These are phyloP conservation scores for Fusarium veterinarium DNA, from an alignment of 2,329 filamentous ascomycete species.

Conservation along the genomic window DNA sequence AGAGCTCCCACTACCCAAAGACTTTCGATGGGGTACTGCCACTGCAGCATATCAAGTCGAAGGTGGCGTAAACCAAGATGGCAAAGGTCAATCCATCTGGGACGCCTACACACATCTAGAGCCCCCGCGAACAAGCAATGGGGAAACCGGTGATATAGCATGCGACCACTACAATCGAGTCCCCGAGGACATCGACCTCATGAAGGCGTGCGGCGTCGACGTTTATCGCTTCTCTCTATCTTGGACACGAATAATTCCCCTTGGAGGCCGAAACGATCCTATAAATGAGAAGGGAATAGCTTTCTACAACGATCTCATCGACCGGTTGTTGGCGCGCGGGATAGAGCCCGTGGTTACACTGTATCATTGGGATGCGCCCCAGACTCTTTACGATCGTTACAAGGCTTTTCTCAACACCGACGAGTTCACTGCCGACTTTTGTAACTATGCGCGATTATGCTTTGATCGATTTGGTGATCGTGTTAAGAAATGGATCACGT, in stretches of 20 bases:
- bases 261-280: slow-evolving; percentile 43
- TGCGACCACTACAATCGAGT: slow-evolving; percentile 53
- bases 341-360: background rate
- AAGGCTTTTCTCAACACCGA: background rate
- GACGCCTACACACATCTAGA: background rate
- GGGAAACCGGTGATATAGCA: slow-evolving; percentile 55
- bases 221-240: slow-evolving; percentile 72
- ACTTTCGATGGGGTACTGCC: slow-evolving; percentile 52
- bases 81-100: slow-evolving; percentile 52
- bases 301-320: slow-evolving; percentile 3
- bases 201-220: slow-evolving; percentile 65
- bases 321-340: background rate
- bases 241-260: slow-evolving; percentile 72
- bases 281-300: slow-evolving; percentile 4
- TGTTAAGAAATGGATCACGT: slow-evolving; percentile 43
- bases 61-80: slow-evolving; percentile 49
- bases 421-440: background rate
- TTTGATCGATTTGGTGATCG: background rate
- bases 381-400: slow-evolving; percentile 1
- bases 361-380: slow-evolving; percentile 1
- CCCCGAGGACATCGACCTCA: slow-evolving; percentile 65
- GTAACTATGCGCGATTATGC: background rate
- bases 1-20: slow-evolving; percentile 42
- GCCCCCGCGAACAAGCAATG: slow-evolving; percentile 42
- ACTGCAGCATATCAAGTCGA: slow-evolving; percentile 54